Conservation (phyloP, 805 yeast species). For the Pichia ethanolica region DNA sequence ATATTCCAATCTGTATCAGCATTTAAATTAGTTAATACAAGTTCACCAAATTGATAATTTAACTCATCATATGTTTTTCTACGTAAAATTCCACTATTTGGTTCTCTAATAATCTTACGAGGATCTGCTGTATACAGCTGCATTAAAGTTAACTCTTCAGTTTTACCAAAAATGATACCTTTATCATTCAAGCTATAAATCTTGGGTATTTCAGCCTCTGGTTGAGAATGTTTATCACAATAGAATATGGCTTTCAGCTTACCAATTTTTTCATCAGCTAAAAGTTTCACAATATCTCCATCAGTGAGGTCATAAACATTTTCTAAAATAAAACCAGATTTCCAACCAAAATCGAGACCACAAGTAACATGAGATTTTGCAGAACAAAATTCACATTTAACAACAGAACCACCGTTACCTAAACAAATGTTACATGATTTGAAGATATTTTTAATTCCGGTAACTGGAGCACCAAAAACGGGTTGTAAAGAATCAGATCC, state of each 20-base stretch:
- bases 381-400: constrained; percentile 40
- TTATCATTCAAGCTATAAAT: constrained; percentile 25
- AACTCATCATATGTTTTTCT: constrained; percentile 8
- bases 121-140: constrained; percentile 34
- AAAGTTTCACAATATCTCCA: constrained; percentile 14
- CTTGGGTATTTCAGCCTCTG: constrained; percentile 8
- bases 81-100: constrained; percentile 8
- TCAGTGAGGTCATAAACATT: constrained; percentile 12
- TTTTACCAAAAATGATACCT: constrained; percentile 24
- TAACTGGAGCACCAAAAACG: constrained; percentile 30
- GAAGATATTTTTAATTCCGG: constrained; percentile 26
- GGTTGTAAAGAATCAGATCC: constrained; percentile 42
- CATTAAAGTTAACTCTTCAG: constrained; percentile 32
- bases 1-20: not conserved
- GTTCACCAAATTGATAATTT: constrained; percentile 1
- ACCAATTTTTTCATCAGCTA: constrained; percentile 27
- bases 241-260: constrained; percentile 36
- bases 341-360: constrained; percentile 42
- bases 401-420: constrained; percentile 42
- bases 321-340: constrained; percentile 46
- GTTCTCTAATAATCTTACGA: constrained; percentile 9
- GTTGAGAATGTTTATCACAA: constrained; percentile 34
- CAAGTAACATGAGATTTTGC: constrained; percentile 46
- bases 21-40: not conserved
- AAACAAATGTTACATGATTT: constrained; percentile 39